Base-by-base conservation (phyloP, 495 filamentous ascomycete species). In the Aspergillus incahuasiensis region DNA sequence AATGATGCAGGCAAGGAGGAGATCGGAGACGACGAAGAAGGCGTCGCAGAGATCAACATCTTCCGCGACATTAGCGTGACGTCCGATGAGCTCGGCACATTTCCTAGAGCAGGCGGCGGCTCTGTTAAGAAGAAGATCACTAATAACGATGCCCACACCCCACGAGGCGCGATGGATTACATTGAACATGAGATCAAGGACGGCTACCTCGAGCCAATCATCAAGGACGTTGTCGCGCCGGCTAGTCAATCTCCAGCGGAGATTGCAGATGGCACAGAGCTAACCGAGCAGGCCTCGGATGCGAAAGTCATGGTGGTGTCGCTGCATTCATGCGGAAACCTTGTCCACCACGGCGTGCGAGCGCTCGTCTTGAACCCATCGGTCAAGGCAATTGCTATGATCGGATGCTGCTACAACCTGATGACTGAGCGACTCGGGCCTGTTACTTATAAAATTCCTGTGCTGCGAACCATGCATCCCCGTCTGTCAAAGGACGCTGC, bases 361-460 rank as follows among this genome's bases (percentile, higher is more conserved):
- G 94, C 94, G 4, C 78, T 98, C 41, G 69, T 89, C 13, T 64
- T 90, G 34, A 97, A 96, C 63, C 88, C 91, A 1, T 78, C 82
- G 24, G 89, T 97, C 48, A 81, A 86, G 16, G 91, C 90, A 13
- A 86, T 97, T 43, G 94, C 94, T 34, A 88, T 98, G 66, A 89
- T 98, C 40, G 94, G 94, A 34, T 98, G 94, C 74, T 98, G 94
- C 75, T 97, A 98, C 77, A 98, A 98, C 56, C 85, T 97, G 18
- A 69, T 97, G 52, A 96, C 92, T 3, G 94, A 97, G 65, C 84
- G 91, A 48, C 80, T 95, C 19, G 88, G 89, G 2, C 90, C 90
- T 28, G 87, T 91, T 16, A 90, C 90, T 0, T 92, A 85, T 70
- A 95, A 97, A 63, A 78, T 85, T 6, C 88, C 89, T 18, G 82